phyloP scores from a whole-genome alignment of 163 green algal genomes.

The Chlamydomonas reinhardtii region DNA sequence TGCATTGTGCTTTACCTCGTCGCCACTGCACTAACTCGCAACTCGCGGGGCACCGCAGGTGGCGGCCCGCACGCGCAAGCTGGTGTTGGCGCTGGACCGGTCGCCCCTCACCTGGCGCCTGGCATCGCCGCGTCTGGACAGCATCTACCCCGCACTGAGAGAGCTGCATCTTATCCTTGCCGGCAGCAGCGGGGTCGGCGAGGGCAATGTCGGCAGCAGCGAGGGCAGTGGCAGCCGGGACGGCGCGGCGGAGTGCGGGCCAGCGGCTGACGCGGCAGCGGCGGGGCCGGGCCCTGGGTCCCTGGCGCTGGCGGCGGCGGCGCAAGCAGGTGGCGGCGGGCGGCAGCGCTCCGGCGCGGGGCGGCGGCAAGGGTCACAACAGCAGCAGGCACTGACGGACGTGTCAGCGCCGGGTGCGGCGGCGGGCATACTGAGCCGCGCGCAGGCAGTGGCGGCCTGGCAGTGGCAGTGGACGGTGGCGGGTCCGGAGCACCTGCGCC shows the following conservation, averaged over 20 bases:
- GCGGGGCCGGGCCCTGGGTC: not conserved
- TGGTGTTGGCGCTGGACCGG: slow-evolving; percentile 33
- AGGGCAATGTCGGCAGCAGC: not conserved
- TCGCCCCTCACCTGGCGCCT: slow-evolving; percentile 27
- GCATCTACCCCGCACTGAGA: slow-evolving; percentile 22
- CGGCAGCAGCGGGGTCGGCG: not conserved
- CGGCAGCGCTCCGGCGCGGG: not conserved
- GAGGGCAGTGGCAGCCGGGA: too few relatives aligned
- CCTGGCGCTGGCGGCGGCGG: not conserved
- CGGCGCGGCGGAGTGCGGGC: too few relatives aligned
- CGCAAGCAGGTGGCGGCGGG: not conserved
- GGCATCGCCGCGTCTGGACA: slow-evolving; percentile 30
- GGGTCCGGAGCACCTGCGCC: slow-evolving; percentile 11
- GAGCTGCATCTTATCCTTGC: slow-evolving; percentile 32
- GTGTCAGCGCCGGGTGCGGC: not conserved
- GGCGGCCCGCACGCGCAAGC: slow-evolving; percentile 10
- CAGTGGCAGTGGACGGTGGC: not conserved
- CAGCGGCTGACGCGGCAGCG: not conserved
- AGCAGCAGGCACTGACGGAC: not conserved
- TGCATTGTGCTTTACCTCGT: too few relatives aligned
- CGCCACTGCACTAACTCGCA: too few relatives aligned
- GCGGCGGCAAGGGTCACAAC: not conserved
- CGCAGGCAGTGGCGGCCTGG: not conserved
- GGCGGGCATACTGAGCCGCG: not conserved
- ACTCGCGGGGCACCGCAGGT: too few relatives aligned